These are phyloP conservation scores for Scedosporium boydii DNA, from an alignment of 2,329 filamentous ascomycete species.

Conservation along the genomic window DNA sequence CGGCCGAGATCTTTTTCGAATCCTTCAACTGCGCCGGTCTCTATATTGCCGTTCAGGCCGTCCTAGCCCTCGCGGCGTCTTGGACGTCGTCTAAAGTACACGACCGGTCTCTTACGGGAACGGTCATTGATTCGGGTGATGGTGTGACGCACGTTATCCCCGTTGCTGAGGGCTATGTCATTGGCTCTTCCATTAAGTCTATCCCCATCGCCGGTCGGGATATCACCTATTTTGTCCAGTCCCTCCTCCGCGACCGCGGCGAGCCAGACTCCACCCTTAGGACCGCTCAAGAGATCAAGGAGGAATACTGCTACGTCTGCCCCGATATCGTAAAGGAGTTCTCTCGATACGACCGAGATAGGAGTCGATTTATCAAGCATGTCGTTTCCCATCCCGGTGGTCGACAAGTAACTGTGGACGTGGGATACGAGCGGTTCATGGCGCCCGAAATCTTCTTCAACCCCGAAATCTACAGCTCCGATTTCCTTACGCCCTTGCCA, in stretches of 20 bases:
- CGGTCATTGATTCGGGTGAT: constrained; percentile 96
- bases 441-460: constrained; percentile 99
- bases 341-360: constrained; percentile 84
- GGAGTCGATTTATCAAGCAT: constrained; percentile 84
- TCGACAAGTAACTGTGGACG: constrained; percentile 74
- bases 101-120: constrained; percentile 90
- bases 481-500: constrained; percentile 92
- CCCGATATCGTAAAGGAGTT: constrained; percentile 99
- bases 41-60: constrained; percentile 97
- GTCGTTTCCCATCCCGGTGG: constrained; percentile 79
- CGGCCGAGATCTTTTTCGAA: constrained; percentile 99
- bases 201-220: constrained; percentile 97
- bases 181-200: constrained; percentile 97
- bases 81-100: constrained; percentile 99
- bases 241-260: constrained; percentile 85
- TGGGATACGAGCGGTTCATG: constrained; percentile 95
- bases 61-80: constrained; percentile 89
- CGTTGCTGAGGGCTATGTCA: constrained; percentile 96
- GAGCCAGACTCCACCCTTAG: constrained; percentile 96
- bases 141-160: constrained; percentile 99
- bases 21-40: constrained; percentile 99
- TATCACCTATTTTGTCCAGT: constrained; percentile 98
- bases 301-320: constrained; percentile 97
- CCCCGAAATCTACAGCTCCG: constrained; percentile 97
- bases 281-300: constrained; percentile 96